Evolutionary conservation across 2,329 filamentous ascomycete genomes (phyloP).

Genomic region (Tothia fuscella): DNA sequence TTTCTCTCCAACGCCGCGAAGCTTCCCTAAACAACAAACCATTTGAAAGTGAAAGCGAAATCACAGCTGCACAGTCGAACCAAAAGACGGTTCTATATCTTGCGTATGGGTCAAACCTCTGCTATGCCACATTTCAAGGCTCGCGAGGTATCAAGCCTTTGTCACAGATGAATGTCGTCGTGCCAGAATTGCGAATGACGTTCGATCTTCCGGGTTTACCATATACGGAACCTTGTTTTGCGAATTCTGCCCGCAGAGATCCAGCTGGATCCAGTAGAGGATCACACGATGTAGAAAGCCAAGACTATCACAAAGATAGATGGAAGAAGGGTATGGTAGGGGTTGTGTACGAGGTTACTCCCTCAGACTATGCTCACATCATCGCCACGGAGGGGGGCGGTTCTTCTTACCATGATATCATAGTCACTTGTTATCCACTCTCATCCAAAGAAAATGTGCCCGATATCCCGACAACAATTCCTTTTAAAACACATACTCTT

Average conservation of each 20-base stretch:
- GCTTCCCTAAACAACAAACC: neutral
- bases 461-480: constrained; percentile 44
- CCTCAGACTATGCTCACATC: constrained; percentile 70
- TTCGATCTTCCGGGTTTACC: constrained; percentile 81
- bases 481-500: constrained; percentile 74
- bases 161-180: constrained; percentile 68
- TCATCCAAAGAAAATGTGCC: constrained; percentile 46
- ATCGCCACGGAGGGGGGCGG: constrained; percentile 86
- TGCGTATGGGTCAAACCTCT: constrained; percentile 12
- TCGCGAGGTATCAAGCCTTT: constrained; percentile 68
- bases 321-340: constrained; percentile 82
- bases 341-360: constrained; percentile 89
- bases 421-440: constrained; percentile 66
- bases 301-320: constrained; percentile 39
- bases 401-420: constrained; percentile 68
- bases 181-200: constrained; percentile 63
- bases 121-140: constrained; percentile 49
- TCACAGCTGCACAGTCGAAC: neutral
- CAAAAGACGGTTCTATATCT: constrained; percentile 12
- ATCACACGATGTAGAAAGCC: constrained; percentile 7
- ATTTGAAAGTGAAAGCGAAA: neutral
- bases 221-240: constrained; percentile 85
- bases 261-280: constrained; percentile 17
- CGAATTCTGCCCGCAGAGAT: constrained; percentile 55
- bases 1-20: constrained; percentile 1